These are phyloP conservation scores for Podospora bellae-mahoneyi DNA, from an alignment of 495 filamentous ascomycete genomes.

Conservation along the genomic window DNA sequence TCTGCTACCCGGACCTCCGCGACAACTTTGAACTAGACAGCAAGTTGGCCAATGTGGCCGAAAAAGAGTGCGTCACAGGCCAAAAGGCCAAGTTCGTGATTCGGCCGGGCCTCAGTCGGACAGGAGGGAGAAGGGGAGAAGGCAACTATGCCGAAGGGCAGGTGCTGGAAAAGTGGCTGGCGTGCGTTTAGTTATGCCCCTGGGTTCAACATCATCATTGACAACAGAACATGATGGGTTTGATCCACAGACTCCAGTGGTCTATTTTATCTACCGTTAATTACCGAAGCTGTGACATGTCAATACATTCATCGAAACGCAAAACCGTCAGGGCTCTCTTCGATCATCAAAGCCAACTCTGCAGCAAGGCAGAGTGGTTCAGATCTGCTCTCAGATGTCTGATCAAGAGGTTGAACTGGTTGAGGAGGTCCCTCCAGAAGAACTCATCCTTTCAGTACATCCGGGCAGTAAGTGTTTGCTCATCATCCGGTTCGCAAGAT, in stretches of 20 bases:
- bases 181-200: neutral
- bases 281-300: neutral
- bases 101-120: neutral
- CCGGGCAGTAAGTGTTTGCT: constrained; percentile 24
- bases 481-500: constrained; percentile 31
- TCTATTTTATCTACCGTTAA: neutral
- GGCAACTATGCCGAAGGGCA: neutral
- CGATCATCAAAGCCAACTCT: constrained; percentile 40
- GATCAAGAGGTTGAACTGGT: constrained; percentile 34
- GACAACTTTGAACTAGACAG: neutral
- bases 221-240: too few relatives aligned
- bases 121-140: neutral
- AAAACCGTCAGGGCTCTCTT: constrained; percentile 54
- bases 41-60: neutral
- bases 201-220: too few relatives aligned
- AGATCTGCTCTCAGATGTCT: constrained; percentile 28
- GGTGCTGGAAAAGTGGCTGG: neutral
- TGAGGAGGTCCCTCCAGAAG: constrained; percentile 7
- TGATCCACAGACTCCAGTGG: too few relatives aligned
- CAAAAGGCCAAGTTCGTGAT: neutral
- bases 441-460: constrained; percentile 25
- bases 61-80: neutral
- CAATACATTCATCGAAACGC: neutral
- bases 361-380: constrained; percentile 20
- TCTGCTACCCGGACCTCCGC: neutral